These are phyloP conservation scores for Trametes polyzona DNA, from an alignment of 1,284 basidiomycete species.

Conservation along the genomic window DNA sequence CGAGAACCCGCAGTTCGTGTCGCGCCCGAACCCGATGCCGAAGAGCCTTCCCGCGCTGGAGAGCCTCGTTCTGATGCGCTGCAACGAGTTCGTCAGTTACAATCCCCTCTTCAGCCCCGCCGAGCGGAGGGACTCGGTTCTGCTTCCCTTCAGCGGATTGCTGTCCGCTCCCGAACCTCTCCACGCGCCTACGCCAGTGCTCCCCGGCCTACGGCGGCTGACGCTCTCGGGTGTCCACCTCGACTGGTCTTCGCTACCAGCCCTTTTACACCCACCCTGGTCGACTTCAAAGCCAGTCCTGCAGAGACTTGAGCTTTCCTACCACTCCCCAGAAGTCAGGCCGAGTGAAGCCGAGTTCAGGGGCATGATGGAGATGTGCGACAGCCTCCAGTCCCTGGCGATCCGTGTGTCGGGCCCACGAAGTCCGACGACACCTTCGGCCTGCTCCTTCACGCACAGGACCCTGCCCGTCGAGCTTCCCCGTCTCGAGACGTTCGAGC, in stretches of 20 bases:
- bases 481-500: slow-evolving; percentile 14
- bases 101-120: slow-evolving; percentile 46
- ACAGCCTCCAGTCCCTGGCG: slow-evolving; percentile 16
- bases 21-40: slow-evolving; percentile 9
- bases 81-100: slow-evolving; percentile 56
- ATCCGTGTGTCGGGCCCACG: slow-evolving; percentile 23
- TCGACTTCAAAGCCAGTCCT: slow-evolving; percentile 6
- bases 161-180: background rate
- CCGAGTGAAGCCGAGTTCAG: slow-evolving; percentile 20
- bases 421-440: background rate
- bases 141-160: slow-evolving; percentile 37
- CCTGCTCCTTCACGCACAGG: background rate
- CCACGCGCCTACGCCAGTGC: slow-evolving; percentile 4
- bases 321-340: slow-evolving; percentile 27
- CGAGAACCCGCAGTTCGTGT: slow-evolving; percentile 9
- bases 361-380: slow-evolving; percentile 15
- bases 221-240: slow-evolving; percentile 30
- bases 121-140: slow-evolving; percentile 40
- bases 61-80: slow-evolving; percentile 56
- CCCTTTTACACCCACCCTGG: slow-evolving; percentile 15
- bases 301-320: slow-evolving; percentile 25
- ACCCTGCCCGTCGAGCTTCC: slow-evolving; percentile 20
- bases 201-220: slow-evolving; percentile 26
- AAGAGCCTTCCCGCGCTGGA: slow-evolving; percentile 42
- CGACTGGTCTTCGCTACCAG: slow-evolving; percentile 24